Evolutionary conservation across 257 asterid species (phyloP).

Genomic region (Solanum pimpinellifolium): DNA sequence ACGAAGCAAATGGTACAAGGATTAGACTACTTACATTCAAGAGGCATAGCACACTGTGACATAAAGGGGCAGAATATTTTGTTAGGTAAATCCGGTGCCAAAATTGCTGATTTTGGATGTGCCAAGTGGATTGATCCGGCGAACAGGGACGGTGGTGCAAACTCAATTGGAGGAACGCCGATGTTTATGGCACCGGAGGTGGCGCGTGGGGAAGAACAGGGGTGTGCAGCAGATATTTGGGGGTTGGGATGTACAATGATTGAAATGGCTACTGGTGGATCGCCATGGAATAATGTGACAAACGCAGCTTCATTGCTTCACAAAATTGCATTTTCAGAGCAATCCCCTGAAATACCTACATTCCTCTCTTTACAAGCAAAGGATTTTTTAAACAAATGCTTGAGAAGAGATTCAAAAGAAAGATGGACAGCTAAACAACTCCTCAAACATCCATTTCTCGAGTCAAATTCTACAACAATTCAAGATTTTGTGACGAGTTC

Average conservation of each 20-base stretch:
- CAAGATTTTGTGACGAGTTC: constrained; percentile 14
- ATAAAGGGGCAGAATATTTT: constrained; percentile 59
- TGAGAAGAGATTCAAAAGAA: constrained; percentile 32
- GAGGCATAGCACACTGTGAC: constrained; percentile 63
- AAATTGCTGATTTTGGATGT: constrained; percentile 75
- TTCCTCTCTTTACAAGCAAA: constrained; percentile 35
- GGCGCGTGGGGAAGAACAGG: constrained; percentile 59
- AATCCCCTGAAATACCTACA: constrained; percentile 41
- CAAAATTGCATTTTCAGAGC: constrained; percentile 51
- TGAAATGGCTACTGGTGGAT: constrained; percentile 58
- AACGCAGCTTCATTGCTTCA: constrained; percentile 19
- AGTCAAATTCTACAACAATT: not conserved
- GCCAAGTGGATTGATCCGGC: constrained; percentile 19
- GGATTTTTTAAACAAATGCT: constrained; percentile 61
- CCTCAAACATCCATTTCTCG: constrained; percentile 50
- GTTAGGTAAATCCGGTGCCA: constrained; percentile 23
- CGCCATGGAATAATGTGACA: constrained; percentile 46
- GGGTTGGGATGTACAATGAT: constrained; percentile 67
- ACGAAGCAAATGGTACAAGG: constrained; percentile 36
- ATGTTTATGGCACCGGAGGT: constrained; percentile 83
- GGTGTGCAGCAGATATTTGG: constrained; percentile 68
- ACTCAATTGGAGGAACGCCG: constrained; percentile 50
- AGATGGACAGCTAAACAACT: constrained; percentile 61
- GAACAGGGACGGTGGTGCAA: too few species aligned
- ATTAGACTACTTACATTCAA: constrained; percentile 47